These are phyloP conservation scores for Xylaria sp. DNA, from an alignment of 2,329 filamentous ascomycete genomes.

Conservation along the genomic window DNA sequence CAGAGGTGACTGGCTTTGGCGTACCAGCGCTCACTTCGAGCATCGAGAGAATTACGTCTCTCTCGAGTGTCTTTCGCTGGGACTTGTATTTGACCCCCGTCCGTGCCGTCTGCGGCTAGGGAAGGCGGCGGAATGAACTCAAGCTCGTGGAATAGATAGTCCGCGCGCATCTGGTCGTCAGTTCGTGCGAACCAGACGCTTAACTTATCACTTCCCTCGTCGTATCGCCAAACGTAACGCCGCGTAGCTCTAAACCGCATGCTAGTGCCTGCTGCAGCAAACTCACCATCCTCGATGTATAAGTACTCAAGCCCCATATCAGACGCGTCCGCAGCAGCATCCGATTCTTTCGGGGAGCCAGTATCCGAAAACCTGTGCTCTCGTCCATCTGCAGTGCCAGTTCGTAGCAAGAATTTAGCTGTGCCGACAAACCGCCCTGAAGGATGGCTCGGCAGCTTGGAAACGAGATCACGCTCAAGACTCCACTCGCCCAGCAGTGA, in stretches of 20 bases:
- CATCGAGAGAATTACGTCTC: neutral
- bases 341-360: slow-evolving; percentile 7
- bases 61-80: slow-evolving; percentile 30
- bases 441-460: slow-evolving; percentile 67
- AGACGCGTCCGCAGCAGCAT: slow-evolving; percentile 39
- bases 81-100: slow-evolving; percentile 23
- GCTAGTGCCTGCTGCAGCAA: slow-evolving; percentile 64
- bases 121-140: slow-evolving; percentile 62
- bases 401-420: slow-evolving; percentile 71
- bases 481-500: slow-evolving; percentile 77
- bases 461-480: slow-evolving; percentile 67
- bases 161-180: slow-evolving; percentile 69
- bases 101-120: slow-evolving; percentile 17
- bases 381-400: slow-evolving; percentile 66
- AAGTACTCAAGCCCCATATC: slow-evolving; percentile 69
- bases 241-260: slow-evolving; percentile 69
- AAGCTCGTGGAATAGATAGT: slow-evolving; percentile 81
- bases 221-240: slow-evolving; percentile 79
- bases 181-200: slow-evolving; percentile 79
- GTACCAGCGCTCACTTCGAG: slow-evolving; percentile 58
- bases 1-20: slow-evolving; percentile 77
- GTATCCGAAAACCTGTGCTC: slow-evolving; percentile 30
- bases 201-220: slow-evolving; percentile 67
- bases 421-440: slow-evolving; percentile 73
- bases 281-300: slow-evolving; percentile 75